Evolutionary conservation across 2,329 filamentous ascomycete species (phyloP), one percentile per base, ranked within the genome.

Genomic region (Fusarium mangiferae): DNA sequence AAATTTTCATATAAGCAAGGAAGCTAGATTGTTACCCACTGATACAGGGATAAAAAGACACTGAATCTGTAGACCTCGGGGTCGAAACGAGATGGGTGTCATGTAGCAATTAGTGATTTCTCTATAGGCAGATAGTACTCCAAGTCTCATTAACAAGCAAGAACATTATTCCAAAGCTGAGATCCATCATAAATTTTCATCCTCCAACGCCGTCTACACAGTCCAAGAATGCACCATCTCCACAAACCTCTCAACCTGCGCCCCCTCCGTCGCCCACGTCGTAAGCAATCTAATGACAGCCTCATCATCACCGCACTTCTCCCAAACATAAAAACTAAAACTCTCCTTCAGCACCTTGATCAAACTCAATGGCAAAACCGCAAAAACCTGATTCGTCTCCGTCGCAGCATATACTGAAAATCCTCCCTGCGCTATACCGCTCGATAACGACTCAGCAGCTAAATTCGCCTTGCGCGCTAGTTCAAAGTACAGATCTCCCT

Each of bases 361-460:
- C 41, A 87, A 55, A 0, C 71, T 73, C 18, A 82, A 42, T 0
- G 85, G 85, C 7, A 88, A 70, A 5, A 84, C 79, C 0, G 84
- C 84, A 79, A 88, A 88, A 6, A 88, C 86, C 72, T 88, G 86
- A 59, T 88, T 88, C 14, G 86, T 88, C 76, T 87, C 84, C 2
- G 86, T 87, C 26, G 81, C 81, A 1, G 85, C 85, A 22, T 80
- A 80, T 13, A 87, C 73, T 1, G 76, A 72, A 75, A 83, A 87
- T 0, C 86, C 86, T 2, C 83, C 79, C 0, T 78, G 77, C 5
- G 82, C 80, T 26, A 88, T 83, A n/a, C 82, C 83, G 2, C 72
- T 77, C 0, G 86, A 86, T 8, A 88, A 81, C 55, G 78, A 81
- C 70, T 83, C 80, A 0, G 86, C 87, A 48, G 85, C 84, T 0